Conservation (phyloP, 768 basidiomycete species). For the Serendipita vermifera region DNA sequence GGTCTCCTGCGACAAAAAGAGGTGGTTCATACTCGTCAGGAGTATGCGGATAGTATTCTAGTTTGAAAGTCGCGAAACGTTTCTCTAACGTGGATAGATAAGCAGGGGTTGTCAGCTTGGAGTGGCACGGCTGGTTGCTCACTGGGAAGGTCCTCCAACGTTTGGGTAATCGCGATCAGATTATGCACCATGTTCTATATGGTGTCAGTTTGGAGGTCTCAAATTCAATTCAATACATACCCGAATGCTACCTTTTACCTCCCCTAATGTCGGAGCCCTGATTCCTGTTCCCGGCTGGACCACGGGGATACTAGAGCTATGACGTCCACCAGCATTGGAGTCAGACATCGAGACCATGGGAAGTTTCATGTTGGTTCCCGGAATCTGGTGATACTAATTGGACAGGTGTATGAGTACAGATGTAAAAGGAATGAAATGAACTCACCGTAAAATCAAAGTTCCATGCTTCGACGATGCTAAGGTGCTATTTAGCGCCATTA, state of each 20-base stretch:
- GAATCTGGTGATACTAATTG: slow-evolving; percentile 55
- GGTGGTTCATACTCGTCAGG: slow-evolving; percentile 79
- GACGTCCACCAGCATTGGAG: slow-evolving; percentile 13
- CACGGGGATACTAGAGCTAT: background rate
- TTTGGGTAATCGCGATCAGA: slow-evolving; percentile 61
- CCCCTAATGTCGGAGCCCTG: slow-evolving; percentile 53
- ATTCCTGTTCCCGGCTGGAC: background rate
- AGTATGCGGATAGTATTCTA: slow-evolving; percentile 69
- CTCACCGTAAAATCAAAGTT: slow-evolving; percentile 73
- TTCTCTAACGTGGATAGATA: slow-evolving; percentile 35
- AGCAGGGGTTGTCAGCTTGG: background rate
- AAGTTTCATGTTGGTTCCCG: slow-evolving; percentile 44
- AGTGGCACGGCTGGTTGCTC: slow-evolving; percentile 19
- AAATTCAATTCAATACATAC: slow-evolving; percentile 24
- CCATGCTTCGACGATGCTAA: slow-evolving; percentile 74
- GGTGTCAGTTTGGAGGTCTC: background rate
- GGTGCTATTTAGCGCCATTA: background rate
- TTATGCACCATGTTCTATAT: slow-evolving; percentile 59
- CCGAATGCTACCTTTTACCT: slow-evolving; percentile 74
- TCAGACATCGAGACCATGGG: slow-evolving; percentile 67
- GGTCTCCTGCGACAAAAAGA: slow-evolving; percentile 58
- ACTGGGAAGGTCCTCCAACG: slow-evolving; percentile 73
- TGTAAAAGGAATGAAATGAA: too few relatives aligned
- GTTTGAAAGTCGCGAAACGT: slow-evolving; percentile 78
- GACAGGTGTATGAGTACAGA: background rate